These are phyloP conservation scores for Ascomycota sp. DNA, from an alignment of 2,329 filamentous ascomycete species.

Conservation along the genomic window DNA sequence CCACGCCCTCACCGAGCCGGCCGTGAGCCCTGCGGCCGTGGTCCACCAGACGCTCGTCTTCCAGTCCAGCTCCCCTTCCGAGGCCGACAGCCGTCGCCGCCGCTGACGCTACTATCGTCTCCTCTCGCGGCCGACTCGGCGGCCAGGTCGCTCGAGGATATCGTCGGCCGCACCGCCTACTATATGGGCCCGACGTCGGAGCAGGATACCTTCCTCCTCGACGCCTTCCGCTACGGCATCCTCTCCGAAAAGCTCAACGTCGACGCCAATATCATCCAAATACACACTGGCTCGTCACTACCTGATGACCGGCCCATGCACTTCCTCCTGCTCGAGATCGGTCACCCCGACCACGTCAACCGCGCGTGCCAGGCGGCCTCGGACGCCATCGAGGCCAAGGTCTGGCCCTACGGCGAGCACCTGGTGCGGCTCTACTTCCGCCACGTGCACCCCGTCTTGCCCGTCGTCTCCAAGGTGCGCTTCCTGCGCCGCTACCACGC, in stretches of 20 bases:
- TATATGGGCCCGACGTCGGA: constrained; percentile 23
- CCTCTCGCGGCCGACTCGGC: too few species aligned
- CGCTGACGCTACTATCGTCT: too few species aligned
- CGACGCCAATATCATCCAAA: constrained; percentile 22
- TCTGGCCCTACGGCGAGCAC: constrained; percentile 17
- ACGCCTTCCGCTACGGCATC: constrained; percentile 24
- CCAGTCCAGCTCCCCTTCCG: background rate
- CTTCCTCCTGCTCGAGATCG: constrained; percentile 22
- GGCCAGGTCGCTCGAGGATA: constrained; percentile 17
- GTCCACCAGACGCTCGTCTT: constrained; percentile 8
- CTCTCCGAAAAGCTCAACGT: constrained; percentile 22
- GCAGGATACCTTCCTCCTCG: constrained; percentile 24
- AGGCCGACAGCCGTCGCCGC: background rate
- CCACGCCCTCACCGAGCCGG: too few species aligned
- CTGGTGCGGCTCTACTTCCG: constrained; percentile 24
- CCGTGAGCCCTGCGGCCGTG: constrained; percentile 6
- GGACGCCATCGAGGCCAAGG: constrained; percentile 19
- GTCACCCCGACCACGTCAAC: constrained; percentile 22
- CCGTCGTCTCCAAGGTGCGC: constrained; percentile 21
- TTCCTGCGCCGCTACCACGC: constrained; percentile 18
- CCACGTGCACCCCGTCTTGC: constrained; percentile 22
- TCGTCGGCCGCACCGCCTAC: constrained; percentile 19
- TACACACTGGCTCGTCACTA: constrained; percentile 14
- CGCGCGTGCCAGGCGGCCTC: constrained; percentile 16
- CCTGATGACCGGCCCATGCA: constrained; percentile 20